phyloP scores from a whole-genome alignment of 352 stramenopile species.

The Pythium utonaiense region DNA sequence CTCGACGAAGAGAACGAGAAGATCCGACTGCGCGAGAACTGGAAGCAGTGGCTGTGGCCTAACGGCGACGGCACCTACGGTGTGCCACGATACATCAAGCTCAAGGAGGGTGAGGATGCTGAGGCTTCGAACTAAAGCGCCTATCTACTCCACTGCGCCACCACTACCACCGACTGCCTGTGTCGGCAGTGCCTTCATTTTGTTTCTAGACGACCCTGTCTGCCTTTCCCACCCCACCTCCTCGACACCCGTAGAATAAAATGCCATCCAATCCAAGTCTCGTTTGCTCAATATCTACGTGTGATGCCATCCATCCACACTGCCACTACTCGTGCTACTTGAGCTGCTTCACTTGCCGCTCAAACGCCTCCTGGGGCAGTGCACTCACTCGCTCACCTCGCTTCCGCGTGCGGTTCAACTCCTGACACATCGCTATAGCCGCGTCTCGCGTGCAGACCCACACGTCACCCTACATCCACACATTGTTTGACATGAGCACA shows the following conservation, averaged over 20 bases:
- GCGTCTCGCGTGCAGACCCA: conserved; percentile 52
- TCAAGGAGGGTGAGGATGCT: conserved; percentile 33
- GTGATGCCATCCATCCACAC: not conserved
- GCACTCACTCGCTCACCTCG: conserved; percentile 46
- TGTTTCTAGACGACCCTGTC: conserved; percentile 14
- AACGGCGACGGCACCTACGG: conserved; percentile 84
- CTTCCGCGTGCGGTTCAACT: conserved; percentile 45
- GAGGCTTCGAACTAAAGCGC: conserved; percentile 28
- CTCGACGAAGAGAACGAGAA: conserved; percentile 89
- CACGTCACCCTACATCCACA: conserved; percentile 34
- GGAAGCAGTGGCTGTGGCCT: conserved; percentile 88
- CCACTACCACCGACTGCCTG: not conserved
- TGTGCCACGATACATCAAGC: conserved; percentile 88
- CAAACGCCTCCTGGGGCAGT: conserved; percentile 42
- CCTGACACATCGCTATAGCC: conserved; percentile 36
- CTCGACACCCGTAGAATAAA: conserved; percentile 26
- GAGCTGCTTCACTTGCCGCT: conserved; percentile 24
- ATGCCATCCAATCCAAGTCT: conserved; percentile 17
- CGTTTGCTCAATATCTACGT: not conserved
- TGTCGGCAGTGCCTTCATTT: conserved; percentile 13
- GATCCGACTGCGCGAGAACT: conserved; percentile 81
- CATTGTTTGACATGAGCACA: not conserved
- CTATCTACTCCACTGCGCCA: too few relatives aligned
- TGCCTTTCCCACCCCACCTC: not conserved
- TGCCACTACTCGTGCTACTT: conserved; percentile 4